Evolutionary conservation across 2,329 filamentous ascomycete genomes (phyloP).

Genomic region (Dothideomycetes sp.): DNA sequence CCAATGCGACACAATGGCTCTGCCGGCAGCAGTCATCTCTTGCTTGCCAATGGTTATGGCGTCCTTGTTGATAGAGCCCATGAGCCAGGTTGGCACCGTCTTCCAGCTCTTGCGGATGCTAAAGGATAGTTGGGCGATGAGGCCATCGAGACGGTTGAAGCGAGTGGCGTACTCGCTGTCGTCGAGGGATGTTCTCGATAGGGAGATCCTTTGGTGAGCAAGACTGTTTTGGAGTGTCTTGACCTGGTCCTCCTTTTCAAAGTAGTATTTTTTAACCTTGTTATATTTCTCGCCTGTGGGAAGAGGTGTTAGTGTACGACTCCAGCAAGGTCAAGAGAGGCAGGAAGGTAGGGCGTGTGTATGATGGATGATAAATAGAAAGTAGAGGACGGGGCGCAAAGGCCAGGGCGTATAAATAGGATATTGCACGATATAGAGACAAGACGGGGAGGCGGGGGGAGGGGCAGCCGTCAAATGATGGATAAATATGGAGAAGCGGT

Average conservation of each 20-base stretch:
- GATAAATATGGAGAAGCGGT: neutral
- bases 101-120: conserved; percentile 95
- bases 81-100: conserved; percentile 68
- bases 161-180: conserved; percentile 87
- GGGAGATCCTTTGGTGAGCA: conserved; percentile 87
- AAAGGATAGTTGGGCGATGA: conserved; percentile 90
- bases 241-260: conserved; percentile 81
- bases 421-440: no score
- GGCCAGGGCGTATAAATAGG: no score
- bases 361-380: no score
- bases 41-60: conserved; percentile 81
- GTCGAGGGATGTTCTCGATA: conserved; percentile 87
- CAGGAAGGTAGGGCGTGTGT: no score
- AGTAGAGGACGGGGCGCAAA: no score
- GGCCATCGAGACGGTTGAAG: conserved; percentile 83
- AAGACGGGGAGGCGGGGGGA: no score
- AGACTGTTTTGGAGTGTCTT: conserved; percentile 96
- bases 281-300: conserved; percentile 84
- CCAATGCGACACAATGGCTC: conserved; percentile 82
- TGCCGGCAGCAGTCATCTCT: conserved; percentile 93
- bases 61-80: conserved; percentile 69
- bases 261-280: conserved; percentile 95
- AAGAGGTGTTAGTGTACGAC: conserved; percentile 7
- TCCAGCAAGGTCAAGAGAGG: no score
- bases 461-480: no score